Evolutionary conservation across 345 rosid species (phyloP), one percentile per base, ranked within the genome.

Genomic region (Citropsis articulata): DNA sequence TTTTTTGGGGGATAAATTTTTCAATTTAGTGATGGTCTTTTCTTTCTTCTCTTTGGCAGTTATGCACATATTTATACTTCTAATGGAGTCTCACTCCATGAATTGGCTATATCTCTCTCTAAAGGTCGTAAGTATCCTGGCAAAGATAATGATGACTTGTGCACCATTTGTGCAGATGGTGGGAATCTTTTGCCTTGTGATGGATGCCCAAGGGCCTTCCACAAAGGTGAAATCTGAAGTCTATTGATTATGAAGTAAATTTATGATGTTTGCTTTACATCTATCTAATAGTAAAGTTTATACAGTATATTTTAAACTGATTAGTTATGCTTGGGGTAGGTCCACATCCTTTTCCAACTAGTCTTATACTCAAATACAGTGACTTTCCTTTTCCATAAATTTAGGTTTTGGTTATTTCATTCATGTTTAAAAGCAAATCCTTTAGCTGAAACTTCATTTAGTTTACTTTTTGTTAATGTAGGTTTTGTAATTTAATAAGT

Each of bases 141-240:
- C 73, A 87, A 89, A 84, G 98, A 94, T 78, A 91, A 90, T 85
- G 93, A 92, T 78, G 87, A 91, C 77, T 85, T 90, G 71, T 94
- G 99, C 89, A 91, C 88, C 82, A 90, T 91, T 83, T 96, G 98
- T 86, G 91, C 90, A 60, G 98, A 96, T 92, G 98, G 98, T 81
- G 99, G 98, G 75, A 85, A 90, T 86, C 98, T 96, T 80, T 65
- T 96, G 89, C 89, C 87, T 77, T 96, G 99, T 78, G 97, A 92
- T 92, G 94, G 91, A 84, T 96, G 98, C 86, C 98, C 99, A 69
- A 90, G 99, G 90, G 93, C 99, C 76, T 96, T 92, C 84, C 99
- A 96, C 77, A 90, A 85, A 91, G 94, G 98, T 93, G 79, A 87
- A 77, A 72, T 77, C 66, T 33, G 61, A 40, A 76, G 65, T 66